phyloP scores from a whole-genome alignment of 805 yeast species.

The Limtongia smithiae region DNA sequence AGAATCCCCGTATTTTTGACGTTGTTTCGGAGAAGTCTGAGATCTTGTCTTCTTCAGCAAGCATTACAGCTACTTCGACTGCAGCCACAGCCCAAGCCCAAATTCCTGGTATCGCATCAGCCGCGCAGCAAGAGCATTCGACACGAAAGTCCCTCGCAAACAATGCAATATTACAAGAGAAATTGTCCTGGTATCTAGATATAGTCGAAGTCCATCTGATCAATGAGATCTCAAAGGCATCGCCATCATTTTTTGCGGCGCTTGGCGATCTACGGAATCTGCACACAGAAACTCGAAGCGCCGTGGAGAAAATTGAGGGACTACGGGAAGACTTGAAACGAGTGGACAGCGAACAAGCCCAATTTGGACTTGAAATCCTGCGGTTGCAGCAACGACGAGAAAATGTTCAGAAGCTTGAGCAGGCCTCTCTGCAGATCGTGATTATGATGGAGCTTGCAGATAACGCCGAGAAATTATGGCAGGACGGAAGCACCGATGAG shows the following conservation, averaged over 20 bases:
- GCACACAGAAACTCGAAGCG: constrained; percentile 49
- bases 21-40: constrained; percentile 63
- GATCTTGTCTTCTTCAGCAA: constrained; percentile 33
- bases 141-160: constrained; percentile 44
- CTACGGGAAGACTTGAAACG: constrained; percentile 47
- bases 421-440: constrained; percentile 54
- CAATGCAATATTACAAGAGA: constrained; percentile 64
- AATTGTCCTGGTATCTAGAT: constrained; percentile 77
- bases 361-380: constrained; percentile 49
- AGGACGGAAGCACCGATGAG: constrained; percentile 44
- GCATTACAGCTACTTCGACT: constrained; percentile 21
- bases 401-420: constrained; percentile 62
- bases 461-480: constrained; percentile 47
- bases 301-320: constrained; percentile 47
- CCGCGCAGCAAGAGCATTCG: constrained; percentile 1
- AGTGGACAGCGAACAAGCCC: constrained; percentile 50
- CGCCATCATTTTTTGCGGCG: constrained; percentile 80
- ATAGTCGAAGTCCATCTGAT: constrained; percentile 77
- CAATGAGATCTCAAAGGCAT: constrained; percentile 76
- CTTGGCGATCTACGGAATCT: constrained; percentile 72
- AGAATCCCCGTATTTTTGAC: constrained; percentile 81
- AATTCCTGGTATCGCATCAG: not conserved
- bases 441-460: constrained; percentile 47
- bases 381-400: constrained; percentile 50
- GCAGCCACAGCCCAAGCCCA: constrained; percentile 6